Percentiles rank a stretch among this genome's conserved stretches.
phyloP scores from a whole-genome alignment of 257 asterid genomes.

The Ligustrum vulgare region DNA sequence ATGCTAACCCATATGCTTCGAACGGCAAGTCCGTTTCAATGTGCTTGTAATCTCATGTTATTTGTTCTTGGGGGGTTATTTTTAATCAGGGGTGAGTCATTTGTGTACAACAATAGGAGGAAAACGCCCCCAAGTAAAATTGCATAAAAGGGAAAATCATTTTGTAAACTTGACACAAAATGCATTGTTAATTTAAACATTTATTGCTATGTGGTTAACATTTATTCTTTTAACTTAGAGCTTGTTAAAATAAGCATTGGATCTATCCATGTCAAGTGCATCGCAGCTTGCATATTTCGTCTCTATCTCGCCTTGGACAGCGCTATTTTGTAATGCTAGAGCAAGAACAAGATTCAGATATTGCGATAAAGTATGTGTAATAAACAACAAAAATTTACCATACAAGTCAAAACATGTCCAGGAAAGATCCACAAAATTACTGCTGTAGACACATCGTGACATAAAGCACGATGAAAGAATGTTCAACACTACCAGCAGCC shows the following conservation, averaged over 20 bases:
- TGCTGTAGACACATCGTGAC: background rate
- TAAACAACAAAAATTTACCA: background rate
- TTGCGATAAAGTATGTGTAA: background rate
- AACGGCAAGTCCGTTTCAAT: background rate
- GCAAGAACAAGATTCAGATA: background rate
- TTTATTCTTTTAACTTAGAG: no score
- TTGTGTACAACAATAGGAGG: background rate
- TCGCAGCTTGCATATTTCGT: no score
- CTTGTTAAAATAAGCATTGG: background rate
- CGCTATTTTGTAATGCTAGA: background rate
- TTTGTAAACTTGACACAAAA: background rate
- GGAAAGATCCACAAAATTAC: background rate
- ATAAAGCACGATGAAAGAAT: background rate
- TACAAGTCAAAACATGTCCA: background rate
- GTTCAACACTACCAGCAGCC: no score
- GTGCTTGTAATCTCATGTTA: background rate
- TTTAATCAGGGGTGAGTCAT: background rate
- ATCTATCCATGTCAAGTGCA: background rate
- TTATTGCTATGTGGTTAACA: no score
- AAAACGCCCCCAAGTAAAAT: background rate
- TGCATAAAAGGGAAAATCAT: no score
- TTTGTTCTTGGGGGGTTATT: background rate
- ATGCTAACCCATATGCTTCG: no score
- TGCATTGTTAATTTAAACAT: background rate
- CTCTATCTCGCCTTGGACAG: background rate